phyloP scores from a whole-genome alignment of 2,329 filamentous ascomycete species.

The Penicillium olsonii region DNA sequence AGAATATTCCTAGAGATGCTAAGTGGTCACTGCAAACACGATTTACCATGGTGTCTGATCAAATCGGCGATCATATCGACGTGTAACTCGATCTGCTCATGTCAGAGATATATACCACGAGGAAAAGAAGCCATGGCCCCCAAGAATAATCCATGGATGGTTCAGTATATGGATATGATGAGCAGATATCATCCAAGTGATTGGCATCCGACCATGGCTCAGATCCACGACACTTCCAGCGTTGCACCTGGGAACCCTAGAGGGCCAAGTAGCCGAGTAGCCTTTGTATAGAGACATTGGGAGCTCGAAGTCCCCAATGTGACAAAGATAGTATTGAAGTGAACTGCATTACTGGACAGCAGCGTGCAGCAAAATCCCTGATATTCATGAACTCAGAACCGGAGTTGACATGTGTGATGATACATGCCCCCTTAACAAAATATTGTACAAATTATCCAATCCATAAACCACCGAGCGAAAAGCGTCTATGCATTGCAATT shows the following conservation, averaged over 20 bases:
- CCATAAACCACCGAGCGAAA: constrained; percentile 14
- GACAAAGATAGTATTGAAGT: not conserved
- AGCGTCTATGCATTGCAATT: constrained; percentile 13
- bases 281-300: not conserved
- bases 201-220: too few species aligned
- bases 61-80: too few species aligned
- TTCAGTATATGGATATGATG: too few species aligned
- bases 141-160: too few species aligned
- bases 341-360: constrained; percentile 8
- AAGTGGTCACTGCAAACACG: too few species aligned
- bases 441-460: constrained; percentile 27
- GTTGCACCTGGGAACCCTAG: not conserved
- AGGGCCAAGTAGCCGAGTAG: not conserved
- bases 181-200: too few species aligned
- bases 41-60: too few species aligned
- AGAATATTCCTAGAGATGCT: too few species aligned
- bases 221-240: not conserved
- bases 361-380: constrained; percentile 20
- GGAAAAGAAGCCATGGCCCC: too few species aligned
- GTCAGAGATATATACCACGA: too few species aligned
- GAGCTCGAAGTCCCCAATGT: not conserved
- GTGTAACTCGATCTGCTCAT: too few species aligned
- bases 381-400: constrained; percentile 23
- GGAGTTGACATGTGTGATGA: constrained; percentile 7
- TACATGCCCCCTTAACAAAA: constrained; percentile 14